These are phyloP conservation scores for Linum trigynum DNA, from an alignment of 345 rosid species.

Conservation along the genomic window DNA sequence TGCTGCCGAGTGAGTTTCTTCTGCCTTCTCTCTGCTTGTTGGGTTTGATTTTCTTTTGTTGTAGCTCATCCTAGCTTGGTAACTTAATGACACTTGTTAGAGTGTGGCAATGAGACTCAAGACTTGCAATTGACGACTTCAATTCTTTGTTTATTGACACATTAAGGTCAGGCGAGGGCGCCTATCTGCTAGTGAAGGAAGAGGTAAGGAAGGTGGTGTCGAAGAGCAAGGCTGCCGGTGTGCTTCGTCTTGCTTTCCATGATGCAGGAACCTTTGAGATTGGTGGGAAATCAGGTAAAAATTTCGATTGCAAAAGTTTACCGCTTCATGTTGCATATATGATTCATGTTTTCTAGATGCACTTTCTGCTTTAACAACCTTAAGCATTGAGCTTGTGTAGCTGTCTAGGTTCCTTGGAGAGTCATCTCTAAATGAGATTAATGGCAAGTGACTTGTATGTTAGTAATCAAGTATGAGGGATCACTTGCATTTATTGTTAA, in stretches of 20 bases:
- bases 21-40: neutral
- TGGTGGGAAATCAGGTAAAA: slow-evolving; percentile 43
- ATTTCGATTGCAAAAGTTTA: no score
- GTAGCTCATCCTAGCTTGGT: no score
- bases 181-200: slow-evolving; percentile 31
- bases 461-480: no score
- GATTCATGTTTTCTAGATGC: neutral
- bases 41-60: neutral
- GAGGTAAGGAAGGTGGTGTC: slow-evolving; percentile 62
- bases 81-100: neutral
- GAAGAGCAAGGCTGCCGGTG: slow-evolving; percentile 88
- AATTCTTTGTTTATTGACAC: slow-evolving; percentile 7
- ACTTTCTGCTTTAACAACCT: neutral
- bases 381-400: no score
- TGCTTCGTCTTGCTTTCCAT: slow-evolving; percentile 93
- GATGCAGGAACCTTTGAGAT: slow-evolving; percentile 91
- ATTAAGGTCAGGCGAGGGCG: slow-evolving; percentile 27
- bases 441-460: no score
- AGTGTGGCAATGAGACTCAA: neutral
- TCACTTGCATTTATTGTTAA: no score
- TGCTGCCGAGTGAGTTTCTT: slow-evolving; percentile 46
- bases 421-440: no score
- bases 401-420: no score
- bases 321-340: neutral
- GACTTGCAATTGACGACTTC: neutral